phyloP scores from a whole-genome alignment of 176 grass and related monocot genomes.

The Stipa capillata region DNA sequence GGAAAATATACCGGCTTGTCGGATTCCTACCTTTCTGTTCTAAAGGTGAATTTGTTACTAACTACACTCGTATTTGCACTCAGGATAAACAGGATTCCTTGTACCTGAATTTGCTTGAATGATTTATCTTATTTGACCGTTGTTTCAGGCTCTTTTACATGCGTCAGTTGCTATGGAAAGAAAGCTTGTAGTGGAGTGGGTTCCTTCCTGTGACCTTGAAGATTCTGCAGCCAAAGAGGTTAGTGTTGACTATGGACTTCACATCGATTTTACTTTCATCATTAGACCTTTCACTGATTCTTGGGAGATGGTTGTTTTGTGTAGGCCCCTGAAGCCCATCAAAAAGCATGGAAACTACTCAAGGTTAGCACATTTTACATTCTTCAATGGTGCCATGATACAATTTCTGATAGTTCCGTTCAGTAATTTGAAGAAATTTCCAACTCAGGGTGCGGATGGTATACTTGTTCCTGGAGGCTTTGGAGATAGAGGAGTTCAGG shows the following conservation, averaged over 20 bases:
- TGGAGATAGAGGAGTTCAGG: constrained; percentile 83
- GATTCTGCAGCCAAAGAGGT: constrained; percentile 67
- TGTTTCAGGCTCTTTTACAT: constrained; percentile 81
- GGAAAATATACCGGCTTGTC: constrained; percentile 83
- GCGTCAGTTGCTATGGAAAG: constrained; percentile 75
- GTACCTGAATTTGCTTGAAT: constrained; percentile 4
- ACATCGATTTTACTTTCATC: constrained; percentile 11
- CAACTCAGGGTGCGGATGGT: constrained; percentile 67
- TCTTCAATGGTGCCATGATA: constrained; percentile 4
- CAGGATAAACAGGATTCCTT: background rate
- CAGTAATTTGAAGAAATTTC: constrained; percentile 13
- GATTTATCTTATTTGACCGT: background rate
- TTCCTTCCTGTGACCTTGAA: constrained; percentile 92
- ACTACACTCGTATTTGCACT: constrained; percentile 6
- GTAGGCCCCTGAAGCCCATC: constrained; percentile 64
- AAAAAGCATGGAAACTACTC: constrained; percentile 79
- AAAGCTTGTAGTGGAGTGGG: constrained; percentile 89
- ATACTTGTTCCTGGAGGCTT: constrained; percentile 96
- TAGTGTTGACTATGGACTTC: constrained; percentile 18
- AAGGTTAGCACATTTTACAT: constrained; percentile 50
- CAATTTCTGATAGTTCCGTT: background rate
- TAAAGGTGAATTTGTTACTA: constrained; percentile 58
- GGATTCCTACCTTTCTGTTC: constrained; percentile 83
- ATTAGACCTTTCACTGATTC: constrained; percentile 1
- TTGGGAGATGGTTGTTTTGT: constrained; percentile 29